These are phyloP conservation scores for Mycosphaerella sp. DNA, from an alignment of 2,329 filamentous ascomycete species.

Conservation along the genomic window DNA sequence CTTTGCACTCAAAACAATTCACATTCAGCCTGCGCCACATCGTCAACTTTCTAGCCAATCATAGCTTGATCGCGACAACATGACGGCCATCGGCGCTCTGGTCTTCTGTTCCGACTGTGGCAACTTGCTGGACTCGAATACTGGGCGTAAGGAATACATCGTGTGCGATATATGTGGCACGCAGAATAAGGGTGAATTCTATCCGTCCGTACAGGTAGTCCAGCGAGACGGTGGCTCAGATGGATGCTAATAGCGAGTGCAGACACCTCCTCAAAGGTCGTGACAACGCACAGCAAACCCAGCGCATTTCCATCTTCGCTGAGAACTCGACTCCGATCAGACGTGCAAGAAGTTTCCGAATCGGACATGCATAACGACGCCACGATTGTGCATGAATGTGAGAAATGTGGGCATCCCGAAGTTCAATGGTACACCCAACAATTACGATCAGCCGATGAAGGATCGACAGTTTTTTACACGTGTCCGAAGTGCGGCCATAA, in stretches of 20 bases:
- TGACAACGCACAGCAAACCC: slow-evolving; percentile 77
- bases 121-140: slow-evolving; percentile 76
- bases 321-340: slow-evolving; percentile 71
- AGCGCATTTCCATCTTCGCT: slow-evolving; percentile 87
- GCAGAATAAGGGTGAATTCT: slow-evolving; percentile 65
- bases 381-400: slow-evolving; percentile 62
- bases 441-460: slow-evolving; percentile 88
- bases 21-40: neutral
- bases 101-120: slow-evolving; percentile 93
- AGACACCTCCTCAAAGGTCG: slow-evolving; percentile 71
- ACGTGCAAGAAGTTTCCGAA: slow-evolving; percentile 71
- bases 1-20: neutral
- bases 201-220: neutral
- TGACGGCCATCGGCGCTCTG: slow-evolving; percentile 85
- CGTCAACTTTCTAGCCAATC: neutral
- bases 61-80: slow-evolving; percentile 37
- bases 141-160: slow-evolving; percentile 68
- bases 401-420: slow-evolving; percentile 72
- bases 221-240: neutral
- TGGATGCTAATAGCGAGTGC: neutral
- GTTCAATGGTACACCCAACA: slow-evolving; percentile 83
- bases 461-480: slow-evolving; percentile 82
- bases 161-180: slow-evolving; percentile 81
- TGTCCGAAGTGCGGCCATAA: slow-evolving; percentile 76
- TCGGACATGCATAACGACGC: slow-evolving; percentile 64